phyloP scores from a whole-genome alignment of 805 yeast genomes.

The Candida xyloterini region DNA sequence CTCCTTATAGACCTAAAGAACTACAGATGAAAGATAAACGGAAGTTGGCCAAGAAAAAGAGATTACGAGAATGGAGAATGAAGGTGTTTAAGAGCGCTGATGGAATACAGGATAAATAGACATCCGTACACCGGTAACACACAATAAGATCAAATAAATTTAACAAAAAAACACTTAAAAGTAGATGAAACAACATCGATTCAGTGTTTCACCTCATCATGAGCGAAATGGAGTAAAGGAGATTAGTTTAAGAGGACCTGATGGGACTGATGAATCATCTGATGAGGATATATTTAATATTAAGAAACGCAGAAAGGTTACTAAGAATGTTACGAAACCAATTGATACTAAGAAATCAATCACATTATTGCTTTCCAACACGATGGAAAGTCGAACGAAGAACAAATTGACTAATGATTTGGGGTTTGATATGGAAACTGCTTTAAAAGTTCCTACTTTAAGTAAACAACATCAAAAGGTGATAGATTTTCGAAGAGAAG shows the following conservation, averaged over 20 bases:
- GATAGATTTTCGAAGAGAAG: conserved; percentile 11
- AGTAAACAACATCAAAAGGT: conserved; percentile 14
- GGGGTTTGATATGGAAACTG: conserved; percentile 20
- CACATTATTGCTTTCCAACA: conserved; percentile 5
- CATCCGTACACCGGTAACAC: not conserved
- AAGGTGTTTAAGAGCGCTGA: conserved; percentile 67
- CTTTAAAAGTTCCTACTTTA: conserved; percentile 10
- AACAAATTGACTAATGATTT: conserved; percentile 15
- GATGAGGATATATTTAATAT: conserved; percentile 13
- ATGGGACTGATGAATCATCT: conserved; percentile 4
- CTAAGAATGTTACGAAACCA: not conserved
- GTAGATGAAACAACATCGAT: conserved; percentile 10
- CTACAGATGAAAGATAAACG: conserved; percentile 72
- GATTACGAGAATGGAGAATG: conserved; percentile 87
- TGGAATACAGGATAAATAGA: conserved; percentile 32
- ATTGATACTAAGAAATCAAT: conserved; percentile 2
- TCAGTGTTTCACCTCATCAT: conserved; percentile 8
- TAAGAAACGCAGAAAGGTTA: conserved; percentile 2
- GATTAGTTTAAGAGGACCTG: conserved; percentile 1
- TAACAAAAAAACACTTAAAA: not conserved
- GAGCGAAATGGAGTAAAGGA: conserved; percentile 1
- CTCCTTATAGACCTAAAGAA: conserved; percentile 84
- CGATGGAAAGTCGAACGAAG: conserved; percentile 7
- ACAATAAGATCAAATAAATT: not conserved
- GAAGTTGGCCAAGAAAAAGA: conserved; percentile 76